Base-by-base conservation (phyloP, 73 alveolate genomes). In the Stentor coeruleus region DNA sequence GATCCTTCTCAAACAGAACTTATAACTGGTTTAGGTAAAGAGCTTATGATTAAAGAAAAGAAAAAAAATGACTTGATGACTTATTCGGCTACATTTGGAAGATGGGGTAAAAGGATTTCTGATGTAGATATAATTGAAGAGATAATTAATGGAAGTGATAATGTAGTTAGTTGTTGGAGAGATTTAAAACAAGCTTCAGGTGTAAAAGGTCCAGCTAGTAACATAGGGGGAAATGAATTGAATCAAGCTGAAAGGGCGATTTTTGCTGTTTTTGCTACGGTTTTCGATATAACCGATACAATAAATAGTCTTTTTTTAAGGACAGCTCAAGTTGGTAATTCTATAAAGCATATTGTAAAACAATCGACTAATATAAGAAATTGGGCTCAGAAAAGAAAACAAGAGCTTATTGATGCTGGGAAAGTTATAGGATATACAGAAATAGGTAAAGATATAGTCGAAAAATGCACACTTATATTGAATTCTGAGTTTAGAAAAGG, bases 231-330 rank as follows among this genome's bases (percentile, higher is more conserved):
- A 1, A 0, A 37, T 14, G 79, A 66, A 20, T 28, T 66, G 79
- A 31, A 66, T 40, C n/a, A 20, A 40, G 79, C 79, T 66, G 79
- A 66, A 66, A 66, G 79, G 41, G 79, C 79, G n/a, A 33, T 66
- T 66, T 66, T 66, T 66, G 79, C 79, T 20, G 79, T 66, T 66
- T 66, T 20, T 20, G 39, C 39, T 33, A 15, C 79, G 36, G n/a
- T 66, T 15, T 66, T 66, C 33, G 79, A 66, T 20, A 66, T 66
- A 20, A 20, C 79, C 33, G 79, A 66, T 20, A 66, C 79, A 26
- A 33, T 66, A 14, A 20, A 20, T 2, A 66, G 39, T 1, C 2
- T 66, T 37, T 66, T 66, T 66, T 3, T 28, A 33, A 66, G 33
- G 1, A 20, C 79, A 20, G 40, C 20, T 15, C 26, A 26, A 11